Evolutionary conservation across 306 rosid genomes (phyloP).

Genomic region (Arachis stenosperma): DNA sequence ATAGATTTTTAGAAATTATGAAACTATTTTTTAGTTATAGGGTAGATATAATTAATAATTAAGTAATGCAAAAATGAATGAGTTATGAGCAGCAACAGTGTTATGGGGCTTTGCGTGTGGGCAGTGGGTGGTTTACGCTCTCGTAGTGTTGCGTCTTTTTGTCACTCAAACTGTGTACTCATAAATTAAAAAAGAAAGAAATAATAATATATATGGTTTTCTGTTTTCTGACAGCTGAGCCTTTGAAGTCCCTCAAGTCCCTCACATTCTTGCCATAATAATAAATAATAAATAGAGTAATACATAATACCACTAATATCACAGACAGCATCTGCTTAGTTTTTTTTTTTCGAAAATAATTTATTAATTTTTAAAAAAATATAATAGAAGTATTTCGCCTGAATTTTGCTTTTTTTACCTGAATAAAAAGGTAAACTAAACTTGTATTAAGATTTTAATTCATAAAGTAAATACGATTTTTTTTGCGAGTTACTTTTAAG

Average conservation of each 20-base stretch:
- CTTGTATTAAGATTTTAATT: too few relatives aligned
- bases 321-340: too few relatives aligned
- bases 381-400: too few relatives aligned
- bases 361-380: too few relatives aligned
- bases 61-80: neutral
- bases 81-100: neutral
- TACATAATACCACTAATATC: too few relatives aligned
- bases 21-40: too few relatives aligned
- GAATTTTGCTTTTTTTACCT: too few relatives aligned
- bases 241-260: constrained; percentile 19
- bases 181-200: too few relatives aligned
- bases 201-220: neutral
- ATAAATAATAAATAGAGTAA: neutral
- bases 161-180: constrained; percentile 39
- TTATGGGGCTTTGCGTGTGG: constrained; percentile 27
- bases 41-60: neutral
- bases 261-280: constrained; percentile 27
- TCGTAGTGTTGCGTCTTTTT: constrained; percentile 43
- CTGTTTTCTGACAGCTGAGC: constrained; percentile 28
- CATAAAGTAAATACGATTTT: rapidly evolving
- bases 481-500: too few relatives aligned
- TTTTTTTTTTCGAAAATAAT: too few relatives aligned
- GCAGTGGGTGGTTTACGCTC: constrained; percentile 2
- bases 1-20: too few relatives aligned
- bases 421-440: too few relatives aligned